Conservation (phyloP, 2,329 filamentous ascomycete species). For the Verticillium zaregamsianum region DNA sequence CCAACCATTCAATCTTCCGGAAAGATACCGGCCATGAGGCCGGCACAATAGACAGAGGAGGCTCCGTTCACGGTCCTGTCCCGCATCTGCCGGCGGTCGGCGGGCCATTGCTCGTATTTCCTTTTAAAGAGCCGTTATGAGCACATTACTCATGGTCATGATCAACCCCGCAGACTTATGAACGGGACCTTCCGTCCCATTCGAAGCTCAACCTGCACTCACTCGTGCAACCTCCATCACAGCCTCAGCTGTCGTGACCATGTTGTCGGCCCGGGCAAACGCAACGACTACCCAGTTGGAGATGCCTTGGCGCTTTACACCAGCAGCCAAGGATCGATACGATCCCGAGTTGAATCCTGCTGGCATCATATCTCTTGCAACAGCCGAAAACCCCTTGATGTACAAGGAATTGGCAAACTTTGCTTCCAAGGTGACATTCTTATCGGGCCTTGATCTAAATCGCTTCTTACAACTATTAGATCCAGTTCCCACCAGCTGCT, state of each 20-base stretch:
- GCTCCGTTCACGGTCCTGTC: neutral
- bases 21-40: neutral
- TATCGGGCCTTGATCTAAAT: too few species aligned
- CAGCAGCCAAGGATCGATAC: neutral
- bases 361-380: constrained; percentile 8
- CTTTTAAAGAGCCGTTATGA: neutral
- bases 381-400: constrained; percentile 6
- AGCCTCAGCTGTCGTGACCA: neutral
- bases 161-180: neutral
- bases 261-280: constrained; percentile 6
- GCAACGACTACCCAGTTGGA: constrained; percentile 4
- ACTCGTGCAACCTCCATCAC: too few species aligned
- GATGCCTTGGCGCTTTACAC: constrained; percentile 8
- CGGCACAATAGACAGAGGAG: neutral
- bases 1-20: too few species aligned
- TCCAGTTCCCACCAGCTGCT: constrained; percentile 12
- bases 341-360: constrained; percentile 2
- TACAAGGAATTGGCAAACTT: constrained; percentile 2
- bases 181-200: neutral
- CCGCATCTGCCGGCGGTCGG: neutral
- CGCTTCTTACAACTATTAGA: neutral
- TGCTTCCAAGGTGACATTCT: neutral
- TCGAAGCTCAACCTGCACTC: too few species aligned
- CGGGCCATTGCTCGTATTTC: neutral
- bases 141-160: neutral